Base-by-base conservation (phyloP, 345 rosid species). In the Psidium guajava region DNA sequence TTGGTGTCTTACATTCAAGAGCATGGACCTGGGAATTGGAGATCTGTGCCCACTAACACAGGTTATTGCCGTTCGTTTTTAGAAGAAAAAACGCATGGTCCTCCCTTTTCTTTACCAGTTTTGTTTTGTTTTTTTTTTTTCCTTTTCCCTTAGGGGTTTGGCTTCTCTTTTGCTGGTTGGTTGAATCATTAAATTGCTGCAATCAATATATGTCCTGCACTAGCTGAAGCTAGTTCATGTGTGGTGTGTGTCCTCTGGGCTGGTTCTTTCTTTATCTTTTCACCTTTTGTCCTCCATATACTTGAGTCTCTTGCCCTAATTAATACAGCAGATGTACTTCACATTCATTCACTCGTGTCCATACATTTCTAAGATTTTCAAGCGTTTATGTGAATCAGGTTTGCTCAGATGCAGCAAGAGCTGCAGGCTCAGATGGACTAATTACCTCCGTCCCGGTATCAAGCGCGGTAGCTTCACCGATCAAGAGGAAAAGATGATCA, bases 381-480 rank as follows among this genome's bases (percentile, higher is more conserved):
- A 32, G 59, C 77, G 53, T 15, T 4, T 25, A 5, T 32, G 25
- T 50, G 56, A 32, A 49, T 47, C 61, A 97, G 99, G 98, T 80
- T 89, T 97, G 94, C 93, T 92, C 69, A 93, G 99, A 87, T 97
- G 99, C 95, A 96, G 99, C 85, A 97, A 97, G 89, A 97, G 99
- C 86, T 97, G 99, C 90, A 91, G 99, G 88, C 98, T 97, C 61
- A 87, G 99, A 87, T 97, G 99, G 99, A 97, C 98, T 80, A 97
- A 97, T 89, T 97, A 97, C 87, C 95, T 97, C 58, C 90, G 98
- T 84, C 99, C 99, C 0, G 99, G 99, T 14, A 96, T 97, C 82
- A 95, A 92, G 89, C 93, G 99, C 7, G 99, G 99, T 27, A 93
- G 91, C 90, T 97, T 97, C 90, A 94, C 97, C 36, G 93, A 92